phyloP scores from a whole-genome alignment of 768 basidiomycete species.

The Hypsizygus marmoreus region DNA sequence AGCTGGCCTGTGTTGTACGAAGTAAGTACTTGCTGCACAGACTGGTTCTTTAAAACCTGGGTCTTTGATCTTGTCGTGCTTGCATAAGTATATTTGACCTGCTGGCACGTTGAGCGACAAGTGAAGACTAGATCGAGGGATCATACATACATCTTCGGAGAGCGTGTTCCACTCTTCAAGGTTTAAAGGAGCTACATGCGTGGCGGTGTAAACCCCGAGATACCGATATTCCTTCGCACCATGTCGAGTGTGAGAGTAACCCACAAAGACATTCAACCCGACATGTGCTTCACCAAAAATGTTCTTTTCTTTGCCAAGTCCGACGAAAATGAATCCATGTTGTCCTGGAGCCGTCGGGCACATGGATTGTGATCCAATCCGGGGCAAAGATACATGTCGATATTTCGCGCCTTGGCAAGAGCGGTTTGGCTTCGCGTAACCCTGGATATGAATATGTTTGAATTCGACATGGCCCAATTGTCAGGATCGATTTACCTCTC shows the following conservation, averaged over 20 bases:
- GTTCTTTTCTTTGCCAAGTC: slow-evolving; percentile 46
- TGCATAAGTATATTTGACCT: slow-evolving; percentile 38
- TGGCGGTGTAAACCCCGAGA: slow-evolving; percentile 47
- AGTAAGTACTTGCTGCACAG: slow-evolving; percentile 34
- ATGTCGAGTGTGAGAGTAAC: slow-evolving; percentile 28
- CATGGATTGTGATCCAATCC: slow-evolving; percentile 55
- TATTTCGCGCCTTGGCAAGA: slow-evolving; percentile 30
- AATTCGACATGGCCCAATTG: neutral
- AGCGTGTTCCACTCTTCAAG: slow-evolving; percentile 50
- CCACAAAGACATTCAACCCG: slow-evolving; percentile 47
- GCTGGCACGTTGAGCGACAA: neutral
- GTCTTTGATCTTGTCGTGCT: slow-evolving; percentile 41
- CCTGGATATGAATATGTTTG: slow-evolving; percentile 18
- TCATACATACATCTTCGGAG: slow-evolving; percentile 35
- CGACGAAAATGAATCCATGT: slow-evolving; percentile 60
- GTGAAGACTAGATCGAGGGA: neutral
- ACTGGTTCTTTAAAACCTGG: slow-evolving; percentile 33
- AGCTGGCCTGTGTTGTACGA: slow-evolving; percentile 47
- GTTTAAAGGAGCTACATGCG: slow-evolving; percentile 41
- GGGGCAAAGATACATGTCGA: slow-evolving; percentile 49
- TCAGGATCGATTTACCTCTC: slow-evolving; percentile 28
- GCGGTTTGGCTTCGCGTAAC: slow-evolving; percentile 26
- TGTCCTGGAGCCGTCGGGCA: slow-evolving; percentile 48
- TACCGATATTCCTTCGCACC: slow-evolving; percentile 40
- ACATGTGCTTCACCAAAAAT: slow-evolving; percentile 41